These are phyloP conservation scores for Austroboletus rostrupii DNA, from an alignment of 1,284 basidiomycete genomes.

Conservation along the genomic window DNA sequence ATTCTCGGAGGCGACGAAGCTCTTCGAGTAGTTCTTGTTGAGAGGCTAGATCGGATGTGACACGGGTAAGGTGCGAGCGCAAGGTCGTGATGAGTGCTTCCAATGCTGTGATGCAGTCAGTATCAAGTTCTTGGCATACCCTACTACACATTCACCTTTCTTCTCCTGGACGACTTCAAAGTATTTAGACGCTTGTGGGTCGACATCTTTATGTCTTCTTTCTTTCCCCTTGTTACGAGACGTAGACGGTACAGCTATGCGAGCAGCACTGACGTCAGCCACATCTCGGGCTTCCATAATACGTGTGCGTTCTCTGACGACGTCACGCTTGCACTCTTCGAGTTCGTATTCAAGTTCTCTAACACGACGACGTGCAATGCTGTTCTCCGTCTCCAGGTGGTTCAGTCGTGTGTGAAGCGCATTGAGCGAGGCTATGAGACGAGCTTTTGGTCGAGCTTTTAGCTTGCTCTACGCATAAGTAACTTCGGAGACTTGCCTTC, in stretches of 20 bases:
- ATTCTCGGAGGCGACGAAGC: constrained; percentile 59
- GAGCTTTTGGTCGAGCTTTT: constrained; percentile 34
- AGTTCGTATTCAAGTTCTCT: constrained; percentile 80
- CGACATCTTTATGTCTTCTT: constrained; percentile 34
- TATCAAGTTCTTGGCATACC: background rate
- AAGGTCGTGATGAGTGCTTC: constrained; percentile 74
- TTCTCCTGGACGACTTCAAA: constrained; percentile 78
- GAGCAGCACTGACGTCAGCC: constrained; percentile 25
- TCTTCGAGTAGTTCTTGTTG: constrained; percentile 66
- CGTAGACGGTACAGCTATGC: constrained; percentile 16
- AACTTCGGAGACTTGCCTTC: constrained; percentile 45
- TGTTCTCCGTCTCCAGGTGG: constrained; percentile 76
- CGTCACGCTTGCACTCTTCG: constrained; percentile 71
- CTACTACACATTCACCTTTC: constrained; percentile 52
- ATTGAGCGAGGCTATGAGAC: constrained; percentile 56
- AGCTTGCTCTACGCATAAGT: constrained; percentile 5
- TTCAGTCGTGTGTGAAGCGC: constrained; percentile 62
- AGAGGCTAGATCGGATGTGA: constrained; percentile 73
- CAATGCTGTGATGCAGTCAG: constrained; percentile 47
- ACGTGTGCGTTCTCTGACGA: constrained; percentile 59
- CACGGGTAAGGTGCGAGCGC: constrained; percentile 67
- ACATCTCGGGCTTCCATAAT: constrained; percentile 52
- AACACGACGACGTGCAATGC: constrained; percentile 71
- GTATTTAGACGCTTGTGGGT: constrained; percentile 49
- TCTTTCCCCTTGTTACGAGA: constrained; percentile 32